Conservation (phyloP, 305 asterid genomes). For the Fraxinus platypoda region DNA sequence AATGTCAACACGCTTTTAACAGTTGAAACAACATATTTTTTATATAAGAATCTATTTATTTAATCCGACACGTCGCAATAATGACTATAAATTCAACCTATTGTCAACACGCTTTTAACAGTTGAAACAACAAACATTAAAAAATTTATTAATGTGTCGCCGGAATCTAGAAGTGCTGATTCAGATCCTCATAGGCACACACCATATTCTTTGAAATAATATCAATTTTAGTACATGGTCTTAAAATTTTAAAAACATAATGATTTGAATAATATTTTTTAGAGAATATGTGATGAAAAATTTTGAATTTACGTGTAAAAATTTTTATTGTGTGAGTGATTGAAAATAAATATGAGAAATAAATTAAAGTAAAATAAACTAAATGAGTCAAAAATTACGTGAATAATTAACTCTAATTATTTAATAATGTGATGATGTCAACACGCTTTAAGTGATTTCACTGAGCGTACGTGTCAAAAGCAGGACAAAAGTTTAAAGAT, state of each 20-base stretch:
- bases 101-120: background rate
- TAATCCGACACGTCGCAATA: background rate
- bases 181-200: constrained; percentile 19
- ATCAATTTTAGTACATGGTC: background rate
- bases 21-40: no score
- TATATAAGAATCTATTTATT: no score
- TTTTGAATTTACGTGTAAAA: no score
- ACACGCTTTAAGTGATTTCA: background rate
- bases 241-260: no score
- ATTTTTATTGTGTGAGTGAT: no score
- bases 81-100: background rate
- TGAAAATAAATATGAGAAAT: no score
- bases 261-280: no score
- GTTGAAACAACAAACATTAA: background rate
- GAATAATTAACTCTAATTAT: background rate
- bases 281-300: no score
- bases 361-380: no score
- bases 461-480: background rate
- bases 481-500: background rate
- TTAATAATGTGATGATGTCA: background rate
- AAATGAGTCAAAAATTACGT: no score
- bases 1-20: background rate
- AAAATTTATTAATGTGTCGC: background rate
- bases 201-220: background rate
- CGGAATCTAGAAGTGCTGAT: constrained; percentile 28